Evolutionary conservation across 306 rosid genomes (phyloP), one percentile per base, ranked within the genome.

Genomic region (Pyrus bretschneideri): DNA sequence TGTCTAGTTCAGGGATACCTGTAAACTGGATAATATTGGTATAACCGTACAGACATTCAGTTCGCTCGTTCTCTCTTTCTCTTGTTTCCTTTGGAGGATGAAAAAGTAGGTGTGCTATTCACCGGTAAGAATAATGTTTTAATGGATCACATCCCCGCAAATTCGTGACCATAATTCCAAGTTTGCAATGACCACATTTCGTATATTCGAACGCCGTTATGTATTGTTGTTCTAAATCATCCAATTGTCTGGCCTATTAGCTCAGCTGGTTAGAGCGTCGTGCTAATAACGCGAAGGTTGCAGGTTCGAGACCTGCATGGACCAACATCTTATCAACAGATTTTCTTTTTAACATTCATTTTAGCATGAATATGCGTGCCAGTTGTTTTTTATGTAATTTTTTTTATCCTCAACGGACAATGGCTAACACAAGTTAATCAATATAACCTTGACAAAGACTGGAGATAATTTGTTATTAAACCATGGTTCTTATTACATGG

Each of bases 301-400:
- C 69, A 79, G 27, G 78, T 72, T 79, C 29, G 73, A 72, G 38
- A 65, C 73, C 78, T 65, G 69, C 82, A 72, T 72, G 78, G 78
- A 62, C 45, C 82, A 72, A 14, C 0, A 0, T 1, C 0, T 7
- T 8, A 5, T 2, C 9, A 23, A 23, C 6, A 23, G 13, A 1
- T 62, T n/a, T 3, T 19, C 0, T 21, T 74, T 74, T 49, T 3
- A 22, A 10, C 21, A 17, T n/a, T 33, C 9, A 35, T 22, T 51
- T 42, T 42, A 9, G 45, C 12, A 42, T 9, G 45, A 42, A 42
- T 9, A 42, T 42, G 45, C 10, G 9, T 42, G 45, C 45, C 45
- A 9, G 45, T 42, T 9, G 45, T 42, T 10, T 42, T 10, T 42
- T 42, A 42, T 42, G 42, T 2, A 49, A 14, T 49, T 49, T 49